Evolutionary conservation across 192 early-diverging fungal species (phyloP).

Genomic region (Backusella luteola): DNA sequence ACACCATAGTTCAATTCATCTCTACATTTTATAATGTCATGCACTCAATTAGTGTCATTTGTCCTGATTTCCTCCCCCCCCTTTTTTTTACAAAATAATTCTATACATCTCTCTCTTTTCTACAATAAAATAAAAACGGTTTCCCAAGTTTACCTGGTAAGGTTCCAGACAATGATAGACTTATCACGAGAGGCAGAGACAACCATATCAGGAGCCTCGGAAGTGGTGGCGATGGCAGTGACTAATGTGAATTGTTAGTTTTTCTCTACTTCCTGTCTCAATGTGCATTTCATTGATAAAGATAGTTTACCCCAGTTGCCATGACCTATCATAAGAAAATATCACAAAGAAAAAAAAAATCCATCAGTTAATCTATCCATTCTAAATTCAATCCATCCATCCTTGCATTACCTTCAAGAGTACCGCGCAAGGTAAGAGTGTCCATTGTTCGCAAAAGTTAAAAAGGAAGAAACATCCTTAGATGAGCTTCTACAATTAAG

Average conservation of each 20-base stretch:
- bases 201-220: constrained; percentile 94
- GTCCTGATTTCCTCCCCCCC: not conserved
- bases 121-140: not conserved
- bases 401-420: constrained; percentile 25
- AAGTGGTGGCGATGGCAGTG: constrained; percentile 95
- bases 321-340: constrained; percentile 20
- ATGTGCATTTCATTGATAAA: not conserved
- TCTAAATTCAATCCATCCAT: constrained; percentile 26
- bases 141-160: constrained; percentile 51
- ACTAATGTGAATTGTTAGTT: constrained; percentile 42
- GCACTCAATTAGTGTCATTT: not conserved
- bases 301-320: constrained; percentile 33
- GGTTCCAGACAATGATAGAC: constrained; percentile 96
- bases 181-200: constrained; percentile 98
- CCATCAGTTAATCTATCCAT: constrained; percentile 6
- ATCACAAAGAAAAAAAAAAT: not conserved
- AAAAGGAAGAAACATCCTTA: constrained; percentile 19
- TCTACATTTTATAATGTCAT: constrained; percentile 26
- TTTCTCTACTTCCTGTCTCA: not conserved
- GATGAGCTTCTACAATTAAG: not conserved
- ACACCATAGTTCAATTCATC: constrained; percentile 91
- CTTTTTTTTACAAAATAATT: not conserved
- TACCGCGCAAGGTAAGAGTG: constrained; percentile 33
- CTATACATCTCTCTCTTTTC: not conserved
- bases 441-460: constrained; percentile 19